These are phyloP conservation scores for Zygnema circumcarinatum DNA, from an alignment of 139 green algal species.

Conservation along the genomic window DNA sequence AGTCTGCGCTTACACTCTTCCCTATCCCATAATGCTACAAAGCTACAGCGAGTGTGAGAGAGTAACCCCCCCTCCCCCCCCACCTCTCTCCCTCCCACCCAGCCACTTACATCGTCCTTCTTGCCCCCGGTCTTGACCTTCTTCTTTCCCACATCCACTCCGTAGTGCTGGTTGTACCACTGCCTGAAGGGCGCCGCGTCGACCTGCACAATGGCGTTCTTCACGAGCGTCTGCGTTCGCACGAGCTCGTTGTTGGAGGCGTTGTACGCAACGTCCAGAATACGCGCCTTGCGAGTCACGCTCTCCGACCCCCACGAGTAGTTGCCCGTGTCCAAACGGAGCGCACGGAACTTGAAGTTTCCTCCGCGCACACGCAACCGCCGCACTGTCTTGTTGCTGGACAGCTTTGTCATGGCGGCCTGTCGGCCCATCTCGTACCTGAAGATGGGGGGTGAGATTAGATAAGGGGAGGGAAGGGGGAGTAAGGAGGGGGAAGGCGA, in stretches of 20 bases:
- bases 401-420: constrained; percentile 95
- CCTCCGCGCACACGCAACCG: constrained; percentile 90
- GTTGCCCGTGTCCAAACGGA: constrained; percentile 96
- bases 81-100: no score
- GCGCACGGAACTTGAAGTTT: constrained; percentile 97
- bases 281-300: constrained; percentile 89
- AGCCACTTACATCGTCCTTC: no score
- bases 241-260: constrained; percentile 99
- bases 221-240: constrained; percentile 98
- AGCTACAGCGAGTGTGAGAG: no score
- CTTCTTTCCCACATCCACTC: constrained; percentile 92
- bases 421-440: constrained; percentile 97
- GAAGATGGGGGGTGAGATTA: constrained; percentile 18
- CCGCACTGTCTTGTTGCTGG: constrained; percentile 84
- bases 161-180: constrained; percentile 92
- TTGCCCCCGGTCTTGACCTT: constrained; percentile 48
- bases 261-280: constrained; percentile 98
- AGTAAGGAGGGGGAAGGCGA: no score
- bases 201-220: constrained; percentile 94
- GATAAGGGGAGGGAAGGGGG: neutral
- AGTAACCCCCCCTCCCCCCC: no score
- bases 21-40: no score
- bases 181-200: constrained; percentile 93
- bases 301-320: constrained; percentile 93
- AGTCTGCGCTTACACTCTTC: no score